Evolutionary conservation across 2,329 filamentous ascomycete species (phyloP).

Genomic region (Exophiala xenobiotica): DNA sequence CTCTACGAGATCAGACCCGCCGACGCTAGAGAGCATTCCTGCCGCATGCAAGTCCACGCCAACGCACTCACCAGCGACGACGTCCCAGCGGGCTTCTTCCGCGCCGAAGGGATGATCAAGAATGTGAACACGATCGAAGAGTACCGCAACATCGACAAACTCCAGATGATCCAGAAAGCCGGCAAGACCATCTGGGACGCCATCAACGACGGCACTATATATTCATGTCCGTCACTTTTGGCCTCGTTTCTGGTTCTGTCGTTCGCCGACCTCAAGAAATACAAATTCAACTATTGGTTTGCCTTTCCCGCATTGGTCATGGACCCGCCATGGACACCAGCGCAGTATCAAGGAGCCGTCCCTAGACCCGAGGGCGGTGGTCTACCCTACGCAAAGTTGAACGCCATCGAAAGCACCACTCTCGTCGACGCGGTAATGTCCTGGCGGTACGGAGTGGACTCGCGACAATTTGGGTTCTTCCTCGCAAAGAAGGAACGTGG

Average conservation of each 20-base stretch:
- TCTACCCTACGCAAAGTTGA: constrained; percentile 48
- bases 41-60: constrained; percentile 85
- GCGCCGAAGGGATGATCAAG: constrained; percentile 89
- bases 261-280: constrained; percentile 95
- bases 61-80: constrained; percentile 80
- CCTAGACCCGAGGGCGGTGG: constrained; percentile 6
- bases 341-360: constrained; percentile 33
- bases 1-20: constrained; percentile 79
- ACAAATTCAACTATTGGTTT: constrained; percentile 98
- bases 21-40: constrained; percentile 71
- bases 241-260: constrained; percentile 86
- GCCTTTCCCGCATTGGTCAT: constrained; percentile 92
- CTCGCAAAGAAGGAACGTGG: constrained; percentile 73
- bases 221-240: constrained; percentile 87
- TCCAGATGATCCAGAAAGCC: constrained; percentile 72
- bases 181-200: constrained; percentile 95
- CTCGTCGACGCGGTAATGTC: constrained; percentile 82
- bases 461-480: constrained; percentile 90
- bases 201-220: constrained; percentile 93
- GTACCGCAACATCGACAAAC: constrained; percentile 80
- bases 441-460: constrained; percentile 80
- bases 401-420: constrained; percentile 67
- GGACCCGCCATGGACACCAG: constrained; percentile 74
- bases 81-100: constrained; percentile 70
- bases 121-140: constrained; percentile 96